Conservation (phyloP, 352 stramenopile genomes). For the Blastocystis sp. region DNA sequence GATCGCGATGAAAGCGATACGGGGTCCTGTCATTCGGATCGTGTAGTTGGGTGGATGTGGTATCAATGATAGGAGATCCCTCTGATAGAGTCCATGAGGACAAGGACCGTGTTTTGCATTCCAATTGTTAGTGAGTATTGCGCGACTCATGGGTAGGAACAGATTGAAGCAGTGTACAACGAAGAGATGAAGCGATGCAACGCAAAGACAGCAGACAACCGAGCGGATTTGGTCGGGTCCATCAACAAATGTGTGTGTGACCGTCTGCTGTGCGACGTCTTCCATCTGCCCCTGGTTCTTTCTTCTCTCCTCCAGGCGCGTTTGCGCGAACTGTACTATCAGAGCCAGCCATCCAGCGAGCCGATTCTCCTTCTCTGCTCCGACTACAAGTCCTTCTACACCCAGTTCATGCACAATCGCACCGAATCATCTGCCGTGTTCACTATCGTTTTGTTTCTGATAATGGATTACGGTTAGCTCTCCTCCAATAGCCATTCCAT, state of each 20-base stretch:
- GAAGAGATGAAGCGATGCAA: slow-evolving; percentile 17
- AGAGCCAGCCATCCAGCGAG: background rate
- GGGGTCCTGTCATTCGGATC: no score
- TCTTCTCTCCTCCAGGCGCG: slow-evolving; percentile 20
- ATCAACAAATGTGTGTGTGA: slow-evolving; percentile 12
- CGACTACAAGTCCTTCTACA: background rate
- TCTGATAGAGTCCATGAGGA: background rate
- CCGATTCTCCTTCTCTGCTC: background rate
- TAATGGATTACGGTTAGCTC: background rate
- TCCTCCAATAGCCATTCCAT: background rate
- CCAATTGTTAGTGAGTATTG: background rate
- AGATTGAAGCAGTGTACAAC: background rate
- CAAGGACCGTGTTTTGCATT: background rate
- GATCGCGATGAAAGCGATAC: no score
- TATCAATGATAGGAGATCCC: no score
- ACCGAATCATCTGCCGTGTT: background rate
- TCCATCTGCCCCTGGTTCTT: slow-evolving; percentile 5
- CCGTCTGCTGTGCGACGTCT: background rate
- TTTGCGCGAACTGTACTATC: background rate
- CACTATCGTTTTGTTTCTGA: background rate
- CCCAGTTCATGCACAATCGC: background rate
- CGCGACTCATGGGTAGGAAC: background rate
- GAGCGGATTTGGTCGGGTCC: background rate
- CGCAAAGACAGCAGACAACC: background rate
- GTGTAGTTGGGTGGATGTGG: no score